A percentile compares a stretch with the other conserved stretches of the same genome.
Evolutionary conservation across 2,329 filamentous ascomycete species (phyloP).

Genomic region (Apiospora sp.): DNA sequence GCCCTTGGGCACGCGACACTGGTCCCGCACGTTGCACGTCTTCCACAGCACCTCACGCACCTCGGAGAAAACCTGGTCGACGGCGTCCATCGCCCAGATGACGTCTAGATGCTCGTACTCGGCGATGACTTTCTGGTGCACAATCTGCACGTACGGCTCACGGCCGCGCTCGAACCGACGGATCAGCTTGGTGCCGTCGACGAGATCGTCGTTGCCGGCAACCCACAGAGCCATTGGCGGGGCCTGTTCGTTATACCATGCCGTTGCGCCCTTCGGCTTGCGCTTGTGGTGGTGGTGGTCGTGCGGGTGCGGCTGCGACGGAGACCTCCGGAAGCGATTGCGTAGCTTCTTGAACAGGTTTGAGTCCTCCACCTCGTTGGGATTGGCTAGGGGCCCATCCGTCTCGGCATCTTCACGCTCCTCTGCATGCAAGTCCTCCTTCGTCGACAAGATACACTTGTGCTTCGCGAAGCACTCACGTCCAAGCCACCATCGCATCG

Average conservation of each 20-base stretch:
- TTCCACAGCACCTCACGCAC: slow-evolving; percentile 85
- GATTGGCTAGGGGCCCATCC: slow-evolving; percentile 43
- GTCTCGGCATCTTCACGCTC: slow-evolving; percentile 64
- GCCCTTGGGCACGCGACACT: slow-evolving; percentile 70
- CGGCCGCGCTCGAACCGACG: slow-evolving; percentile 76
- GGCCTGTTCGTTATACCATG: slow-evolving; percentile 83
- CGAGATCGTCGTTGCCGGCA: slow-evolving; percentile 81
- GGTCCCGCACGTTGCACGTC: slow-evolving; percentile 64
- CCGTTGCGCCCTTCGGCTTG: slow-evolving; percentile 59
- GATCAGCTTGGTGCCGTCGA: slow-evolving; percentile 80
- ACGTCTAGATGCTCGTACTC: slow-evolving; percentile 95
- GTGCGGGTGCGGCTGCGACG: slow-evolving; percentile 24
- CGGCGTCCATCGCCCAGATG: slow-evolving; percentile 90
- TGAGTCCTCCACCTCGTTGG: slow-evolving; percentile 34
- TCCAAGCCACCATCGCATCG: slow-evolving; percentile 96
- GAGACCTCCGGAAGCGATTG: slow-evolving; percentile 28
- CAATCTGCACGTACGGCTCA: slow-evolving; percentile 82
- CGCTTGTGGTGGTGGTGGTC: slow-evolving; percentile 46
- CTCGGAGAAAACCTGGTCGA: slow-evolving; percentile 83
- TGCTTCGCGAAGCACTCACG: slow-evolving; percentile 81
- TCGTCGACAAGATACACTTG: slow-evolving; percentile 85
- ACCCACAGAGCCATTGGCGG: slow-evolving; percentile 92
- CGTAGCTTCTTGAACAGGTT: slow-evolving; percentile 13
- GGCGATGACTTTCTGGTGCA: slow-evolving; percentile 83
- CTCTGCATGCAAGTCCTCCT: slow-evolving; percentile 71